Evolutionary conservation across 345 rosid genomes (phyloP), one percentile per base, ranked within the genome.

Genomic region (Salix caprea): DNA sequence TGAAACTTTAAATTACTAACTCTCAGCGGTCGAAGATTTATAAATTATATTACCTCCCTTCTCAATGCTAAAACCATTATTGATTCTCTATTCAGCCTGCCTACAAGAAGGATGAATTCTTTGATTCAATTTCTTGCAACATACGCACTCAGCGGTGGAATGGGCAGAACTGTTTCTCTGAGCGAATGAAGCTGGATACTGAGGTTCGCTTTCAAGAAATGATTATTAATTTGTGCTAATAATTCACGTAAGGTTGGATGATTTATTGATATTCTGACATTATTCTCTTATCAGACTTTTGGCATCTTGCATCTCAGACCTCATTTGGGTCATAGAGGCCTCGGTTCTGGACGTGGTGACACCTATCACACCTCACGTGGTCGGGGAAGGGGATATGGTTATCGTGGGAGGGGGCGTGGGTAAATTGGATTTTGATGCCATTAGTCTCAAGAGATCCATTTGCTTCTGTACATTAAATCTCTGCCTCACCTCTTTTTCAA

Each of bases 101-200:
- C 14, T 85, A 86, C 79, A 68, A 73, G 48, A 86, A 85, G 82
- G 90, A 89, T 64, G 86, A 84, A 24, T 84, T 86, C 72, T 88
- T 80, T 71, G 89, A 88, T 81, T 72, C 78, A 24, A 84, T 86
- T 74, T 85, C 90, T 9, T 79, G 91, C 61, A 82, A 77, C 67
- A 78, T 87, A 34, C 84, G 69, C 21, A 56, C 64, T 18, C 84
- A 71, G 70, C 85, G 78, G 52, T 76, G 77, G 81, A 74, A 62
- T 75, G 85, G 76, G 32, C 87, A 84, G 60, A 76, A 80, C 58
- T 70, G 37, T 26, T 82, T 83, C 78, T 82, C 84, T 65, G 88
- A 80, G 70, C 74, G 84, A 77, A 86, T 84, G 77, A 84, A 69
- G 77, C 82, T 64, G 37, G 76, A 84, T 80, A 71, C 71, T 16